Evolutionary conservation across 176 grass and related monocot genomes (phyloP), one percentile per base, ranked within the genome.

Genomic region (Zoysia japonica): DNA sequence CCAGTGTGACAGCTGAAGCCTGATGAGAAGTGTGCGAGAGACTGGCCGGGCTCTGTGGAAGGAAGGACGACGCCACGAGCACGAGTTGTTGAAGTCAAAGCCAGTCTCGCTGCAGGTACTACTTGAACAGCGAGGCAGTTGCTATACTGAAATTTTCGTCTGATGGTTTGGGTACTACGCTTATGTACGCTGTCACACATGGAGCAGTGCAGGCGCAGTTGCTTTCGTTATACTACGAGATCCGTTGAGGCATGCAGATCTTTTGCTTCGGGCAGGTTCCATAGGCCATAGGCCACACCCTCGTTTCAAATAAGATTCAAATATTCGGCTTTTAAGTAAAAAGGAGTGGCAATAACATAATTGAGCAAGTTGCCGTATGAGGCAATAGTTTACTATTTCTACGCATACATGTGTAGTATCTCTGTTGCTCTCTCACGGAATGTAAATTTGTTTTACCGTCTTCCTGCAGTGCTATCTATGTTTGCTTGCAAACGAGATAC

Each of bases 1-100:
- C 80, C 81, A 79, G 47, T 51, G 19, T 72, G 80, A 80, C 70
- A 57, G 77, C 48, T 80, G 19, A 54, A 48, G 28, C 28, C 28
- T 28, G 28, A 28, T 28, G 28, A 28, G 54, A 57, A 70, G 70
- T 37, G 53, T 16, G 47, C 28, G 28, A 28, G 28, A 42, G 35
- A 43, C 47, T 50, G 28, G 28, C 61, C 40, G 75, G 7, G 10
- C 17, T 74, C 61, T 17, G 61, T 36, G 70, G 35, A 44, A 19
- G 12, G 46, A 70, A 48, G 64, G 28, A 28, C 28, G 28, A 28
- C 28, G 28, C 28, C 28, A 28, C 28, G 28, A 28, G 28, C 76
- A 56, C 68, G 37, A 69, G 64, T 13, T 42, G 9, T 65, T 77
- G 8, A 56, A 44, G 60, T 87, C 48, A 82, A 70, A 70, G 28